Evolutionary conservation across 1,139 yeast genomes (phyloP).

Genomic region (Yamadazyma diospyri): DNA sequence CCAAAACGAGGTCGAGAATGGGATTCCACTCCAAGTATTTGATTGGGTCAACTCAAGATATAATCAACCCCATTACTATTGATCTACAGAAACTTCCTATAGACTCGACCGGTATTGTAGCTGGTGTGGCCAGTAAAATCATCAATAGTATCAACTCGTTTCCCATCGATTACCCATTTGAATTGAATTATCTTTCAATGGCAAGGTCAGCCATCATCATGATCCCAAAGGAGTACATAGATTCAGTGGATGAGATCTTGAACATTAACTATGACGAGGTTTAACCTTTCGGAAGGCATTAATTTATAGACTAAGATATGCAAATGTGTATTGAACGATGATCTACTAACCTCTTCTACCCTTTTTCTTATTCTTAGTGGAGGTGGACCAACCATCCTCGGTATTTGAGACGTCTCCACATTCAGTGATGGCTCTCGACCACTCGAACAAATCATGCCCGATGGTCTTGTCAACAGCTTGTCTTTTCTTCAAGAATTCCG

Average conservation of each 20-base stretch:
- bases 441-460: constrained; percentile 54
- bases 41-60: constrained; percentile 58
- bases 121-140: constrained; percentile 57
- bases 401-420: constrained; percentile 46
- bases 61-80: constrained; percentile 53
- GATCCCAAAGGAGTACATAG: constrained; percentile 52
- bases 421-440: constrained; percentile 61
- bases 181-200: constrained; percentile 62
- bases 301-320: background rate
- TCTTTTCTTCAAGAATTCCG: constrained; percentile 80
- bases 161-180: constrained; percentile 26
- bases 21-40: constrained; percentile 43
- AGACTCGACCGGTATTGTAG: constrained; percentile 65
- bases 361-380: constrained; percentile 54
- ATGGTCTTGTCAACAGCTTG: constrained; percentile 61
- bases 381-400: constrained; percentile 73
- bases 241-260: constrained; percentile 21
- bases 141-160: constrained; percentile 27
- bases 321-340: background rate
- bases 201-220: constrained; percentile 60
- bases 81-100: constrained; percentile 56
- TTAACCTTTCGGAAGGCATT: background rate
- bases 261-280: constrained; percentile 12
- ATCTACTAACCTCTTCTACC: constrained; percentile 13
- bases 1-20: constrained; percentile 28